Evolutionary conservation across 202 grass and related monocot genomes (phyloP).

Genomic region (Schoenoplectus triqueter): DNA sequence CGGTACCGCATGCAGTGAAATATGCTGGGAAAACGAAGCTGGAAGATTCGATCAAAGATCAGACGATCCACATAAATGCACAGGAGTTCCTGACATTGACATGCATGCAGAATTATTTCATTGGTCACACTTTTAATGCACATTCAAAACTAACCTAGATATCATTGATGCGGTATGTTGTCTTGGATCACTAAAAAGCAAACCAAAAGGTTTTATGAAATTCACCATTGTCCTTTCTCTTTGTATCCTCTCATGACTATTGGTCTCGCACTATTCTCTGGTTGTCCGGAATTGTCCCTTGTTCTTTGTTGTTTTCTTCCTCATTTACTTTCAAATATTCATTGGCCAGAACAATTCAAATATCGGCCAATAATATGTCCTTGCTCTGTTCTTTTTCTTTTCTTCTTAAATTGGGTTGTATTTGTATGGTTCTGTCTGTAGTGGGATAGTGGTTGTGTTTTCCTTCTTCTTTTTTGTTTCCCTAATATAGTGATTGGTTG

Average conservation of each 20-base stretch:
- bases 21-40: too few relatives aligned
- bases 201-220: constrained; percentile 21
- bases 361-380: not conserved
- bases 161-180: not conserved
- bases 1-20: too few relatives aligned
- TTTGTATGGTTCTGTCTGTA: constrained; percentile 3
- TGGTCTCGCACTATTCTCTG: constrained; percentile 17
- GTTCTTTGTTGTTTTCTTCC: not conserved
- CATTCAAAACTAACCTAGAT: constrained; percentile 2
- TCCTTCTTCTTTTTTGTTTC: not conserved
- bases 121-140: constrained; percentile 14
- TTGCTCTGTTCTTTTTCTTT: not conserved
- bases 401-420: not conserved
- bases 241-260: constrained; percentile 21
- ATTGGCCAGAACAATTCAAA: not conserved
- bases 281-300: too few relatives aligned
- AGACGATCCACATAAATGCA: not conserved
- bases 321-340: constrained; percentile 10
- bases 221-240: constrained; percentile 20
- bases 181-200: constrained; percentile 26
- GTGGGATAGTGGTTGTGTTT: not conserved
- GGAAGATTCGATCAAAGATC: too few relatives aligned
- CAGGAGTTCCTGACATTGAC: constrained; percentile 20
- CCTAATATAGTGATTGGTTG: not conserved
- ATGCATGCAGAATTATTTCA: constrained; percentile 8